These are phyloP conservation scores for Huntiella omanensis DNA, from an alignment of 2,329 filamentous ascomycete species.

Conservation along the genomic window DNA sequence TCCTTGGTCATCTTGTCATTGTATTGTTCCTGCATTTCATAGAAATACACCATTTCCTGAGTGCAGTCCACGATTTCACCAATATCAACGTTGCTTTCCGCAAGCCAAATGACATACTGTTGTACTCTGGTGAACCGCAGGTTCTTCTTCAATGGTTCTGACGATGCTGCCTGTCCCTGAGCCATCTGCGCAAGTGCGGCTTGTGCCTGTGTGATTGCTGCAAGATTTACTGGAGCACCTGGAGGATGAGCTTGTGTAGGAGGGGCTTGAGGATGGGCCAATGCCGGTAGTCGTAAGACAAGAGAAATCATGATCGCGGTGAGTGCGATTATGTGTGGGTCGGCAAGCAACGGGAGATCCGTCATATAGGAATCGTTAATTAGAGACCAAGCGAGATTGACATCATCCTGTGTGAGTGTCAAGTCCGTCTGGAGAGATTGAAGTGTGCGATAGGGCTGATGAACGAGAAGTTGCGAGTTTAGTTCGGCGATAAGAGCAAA, in stretches of 20 bases:
- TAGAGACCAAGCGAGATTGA: constrained; percentile 57
- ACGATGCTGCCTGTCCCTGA: background rate
- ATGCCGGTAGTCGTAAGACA: constrained; percentile 46
- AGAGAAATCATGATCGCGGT: constrained; percentile 70
- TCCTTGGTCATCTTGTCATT: constrained; percentile 40
- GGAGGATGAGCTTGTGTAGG: constrained; percentile 19
- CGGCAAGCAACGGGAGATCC: constrained; percentile 67
- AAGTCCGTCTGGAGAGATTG: constrained; percentile 52
- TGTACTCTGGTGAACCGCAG: constrained; percentile 29
- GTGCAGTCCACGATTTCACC: constrained; percentile 73
- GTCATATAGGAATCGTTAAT: constrained; percentile 90
- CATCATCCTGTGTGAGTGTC: constrained; percentile 57
- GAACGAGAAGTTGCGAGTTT: constrained; percentile 72
- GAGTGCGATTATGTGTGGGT: constrained; percentile 76
- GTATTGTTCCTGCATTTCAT: constrained; percentile 48
- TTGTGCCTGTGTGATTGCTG: background rate
- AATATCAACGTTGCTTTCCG: constrained; percentile 72
- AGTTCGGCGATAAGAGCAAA: constrained; percentile 85
- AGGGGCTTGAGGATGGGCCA: constrained; percentile 13
- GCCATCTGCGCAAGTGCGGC: constrained; percentile 3
- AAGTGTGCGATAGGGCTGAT: constrained; percentile 77
- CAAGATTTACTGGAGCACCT: constrained; percentile 3
- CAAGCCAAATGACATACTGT: constrained; percentile 55
- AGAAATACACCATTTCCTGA: constrained; percentile 79
- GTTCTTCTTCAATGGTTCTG: constrained; percentile 6